phyloP scores from a whole-genome alignment of 2,329 filamentous ascomycete species.

The Colletotrichum sp. region DNA sequence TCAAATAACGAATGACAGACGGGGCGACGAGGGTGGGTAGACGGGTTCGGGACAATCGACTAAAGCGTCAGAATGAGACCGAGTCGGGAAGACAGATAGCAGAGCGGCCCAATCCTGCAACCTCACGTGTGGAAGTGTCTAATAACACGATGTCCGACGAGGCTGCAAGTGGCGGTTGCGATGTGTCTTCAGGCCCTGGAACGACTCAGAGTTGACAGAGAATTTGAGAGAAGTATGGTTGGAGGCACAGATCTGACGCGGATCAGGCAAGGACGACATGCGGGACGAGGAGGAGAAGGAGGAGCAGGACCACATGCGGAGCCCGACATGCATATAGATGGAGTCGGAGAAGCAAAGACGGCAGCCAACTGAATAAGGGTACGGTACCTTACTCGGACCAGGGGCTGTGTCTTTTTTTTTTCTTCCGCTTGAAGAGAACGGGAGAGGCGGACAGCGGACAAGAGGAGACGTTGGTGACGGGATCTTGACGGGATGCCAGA shows the following conservation, averaged over 20 bases:
- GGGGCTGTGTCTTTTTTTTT: not conserved
- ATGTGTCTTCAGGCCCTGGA: slow-evolving; percentile 1
- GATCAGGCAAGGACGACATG: slow-evolving; percentile 21
- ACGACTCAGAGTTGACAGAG: slow-evolving; percentile 6
- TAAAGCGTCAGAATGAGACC: not conserved
- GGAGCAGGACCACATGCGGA: slow-evolving; percentile 18
- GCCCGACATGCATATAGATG: slow-evolving; percentile 16
- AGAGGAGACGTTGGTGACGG: not conserved
- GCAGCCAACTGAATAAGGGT: slow-evolving; percentile 15
- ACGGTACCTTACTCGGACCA: not conserved
- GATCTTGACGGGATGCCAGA: not conserved
- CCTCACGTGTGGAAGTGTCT: slow-evolving; percentile 6
- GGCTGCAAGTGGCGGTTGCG: not conserved
- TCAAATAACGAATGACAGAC: not conserved
- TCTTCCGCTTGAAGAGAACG: not conserved
- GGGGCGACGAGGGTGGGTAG: not conserved
- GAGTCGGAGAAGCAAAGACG: slow-evolving; percentile 18
- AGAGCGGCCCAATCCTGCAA: not conserved
- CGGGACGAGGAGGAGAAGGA: slow-evolving; percentile 15
- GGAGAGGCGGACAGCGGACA: not conserved
- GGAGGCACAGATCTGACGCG: slow-evolving; percentile 14
- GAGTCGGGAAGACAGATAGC: not conserved
- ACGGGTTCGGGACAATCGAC: not conserved
- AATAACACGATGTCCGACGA: slow-evolving; percentile 17
- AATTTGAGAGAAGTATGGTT: slow-evolving; percentile 12